Evolutionary conservation across 2,329 filamentous ascomycete species (phyloP).

Genomic region (Botrytis porri): DNA sequence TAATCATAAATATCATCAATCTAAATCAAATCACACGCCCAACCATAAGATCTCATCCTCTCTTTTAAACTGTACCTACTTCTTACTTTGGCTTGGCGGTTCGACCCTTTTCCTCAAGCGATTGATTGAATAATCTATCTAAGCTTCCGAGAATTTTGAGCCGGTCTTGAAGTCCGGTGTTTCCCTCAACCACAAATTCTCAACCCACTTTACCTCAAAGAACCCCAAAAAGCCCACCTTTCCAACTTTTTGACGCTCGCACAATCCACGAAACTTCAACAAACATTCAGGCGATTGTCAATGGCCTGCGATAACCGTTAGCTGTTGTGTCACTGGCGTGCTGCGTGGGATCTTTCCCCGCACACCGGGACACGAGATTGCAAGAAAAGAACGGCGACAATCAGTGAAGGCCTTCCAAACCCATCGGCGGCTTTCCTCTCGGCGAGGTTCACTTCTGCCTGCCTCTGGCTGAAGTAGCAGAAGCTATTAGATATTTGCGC

Average conservation of each 20-base stretch:
- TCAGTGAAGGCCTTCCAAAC: conserved; percentile 16
- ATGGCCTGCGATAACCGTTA: conserved; percentile 58
- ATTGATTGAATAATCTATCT: neutral
- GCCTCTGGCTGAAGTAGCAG: conserved; percentile 22
- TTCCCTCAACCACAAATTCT: conserved; percentile 7
- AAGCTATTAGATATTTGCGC: conserved; percentile 41
- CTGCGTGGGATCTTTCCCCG: conserved; percentile 58
- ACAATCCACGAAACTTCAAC: neutral
- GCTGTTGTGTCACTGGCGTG: conserved; percentile 51
- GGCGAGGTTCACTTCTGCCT: conserved; percentile 1
- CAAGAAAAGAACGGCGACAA: conserved; percentile 28
- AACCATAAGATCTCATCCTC: neutral
- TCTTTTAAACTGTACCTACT: neutral
- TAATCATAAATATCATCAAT: neutral
- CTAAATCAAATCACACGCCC: neutral
- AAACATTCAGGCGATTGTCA: conserved; percentile 39
- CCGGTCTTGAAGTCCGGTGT: neutral
- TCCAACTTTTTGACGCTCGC: conserved; percentile 7
- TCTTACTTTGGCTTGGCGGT: conserved; percentile 5
- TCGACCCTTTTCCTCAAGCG: conserved; percentile 13
- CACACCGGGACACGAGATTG: conserved; percentile 49
- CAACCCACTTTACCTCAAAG: conserved; percentile 14
- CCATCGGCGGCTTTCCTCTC: neutral
- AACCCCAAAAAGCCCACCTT: conserved; percentile 2
- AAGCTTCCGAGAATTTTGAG: conserved; percentile 12